Evolutionary conservation across 306 rosid species (phyloP), one percentile per base, ranked within the genome.

Genomic region (Hylodesmum podocarpum): DNA sequence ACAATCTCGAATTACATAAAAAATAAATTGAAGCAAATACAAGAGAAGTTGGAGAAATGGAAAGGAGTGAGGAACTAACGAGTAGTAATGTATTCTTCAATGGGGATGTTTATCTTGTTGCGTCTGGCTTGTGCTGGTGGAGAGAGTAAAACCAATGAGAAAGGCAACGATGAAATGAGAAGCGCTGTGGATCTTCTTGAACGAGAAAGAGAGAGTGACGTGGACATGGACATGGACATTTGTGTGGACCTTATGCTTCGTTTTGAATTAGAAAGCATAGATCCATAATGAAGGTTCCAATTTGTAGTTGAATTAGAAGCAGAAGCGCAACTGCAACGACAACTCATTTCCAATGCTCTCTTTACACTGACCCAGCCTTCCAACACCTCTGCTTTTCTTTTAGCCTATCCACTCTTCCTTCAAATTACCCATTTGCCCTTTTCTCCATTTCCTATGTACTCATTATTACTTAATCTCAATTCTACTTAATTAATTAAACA

Each of bases 171-270:
- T 14, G 92, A 81, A 22, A 90, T 84, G 43, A 92, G 86, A 88
- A 92, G 78, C 50, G 81, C 87, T 31, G 86, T 83, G 14, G 85
- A 87, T 78, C 97, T 87, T 90, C 99, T 88, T 3, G 92, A 88
- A 78, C 85, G 5, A 62, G 43, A 63, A 79, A 41, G 47, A 11
- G 84, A 75, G 40, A 71, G 7, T 31, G 76, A 13, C 16, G 21
- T 14, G 9, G 25, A 50, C 37, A 11, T 37, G 29, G 50, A 41
- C 39, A 31, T 75, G 36, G 34, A 7, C 0, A 1, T 14, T 18
- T 4, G 3, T 4, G 22, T 6, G 1, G 8, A 6, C 1, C 29
- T 4, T 0, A 14, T 31, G 0, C 22, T 14, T 40, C 4, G 6
- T 22, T 16, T 54, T 25, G 49, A 24, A 46, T 75, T 59, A 16